Evolutionary conservation across 73 alveolate genomes (phyloP).

Genomic region (Durusdinium trenchii): DNA sequence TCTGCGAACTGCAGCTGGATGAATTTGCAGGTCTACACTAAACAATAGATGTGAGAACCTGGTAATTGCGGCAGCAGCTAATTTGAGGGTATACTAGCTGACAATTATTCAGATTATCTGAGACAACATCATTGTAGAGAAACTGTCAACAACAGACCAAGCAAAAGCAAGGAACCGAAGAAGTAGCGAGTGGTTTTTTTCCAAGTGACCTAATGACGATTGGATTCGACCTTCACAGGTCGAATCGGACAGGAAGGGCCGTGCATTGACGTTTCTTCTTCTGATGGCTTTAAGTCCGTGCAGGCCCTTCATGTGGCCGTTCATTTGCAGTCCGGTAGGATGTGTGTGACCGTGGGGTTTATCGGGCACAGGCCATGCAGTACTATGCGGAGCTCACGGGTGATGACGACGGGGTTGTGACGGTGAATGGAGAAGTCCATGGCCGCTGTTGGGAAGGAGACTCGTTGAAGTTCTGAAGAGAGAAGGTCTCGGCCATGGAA

Average conservation of each 20-base stretch:
- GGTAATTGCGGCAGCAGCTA: too few species aligned
- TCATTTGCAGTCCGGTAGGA: too few species aligned
- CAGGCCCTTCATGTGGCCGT: not conserved
- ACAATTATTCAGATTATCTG: not conserved
- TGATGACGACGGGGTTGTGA: not conserved
- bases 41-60: too few species aligned
- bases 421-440: not conserved
- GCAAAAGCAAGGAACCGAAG: too few species aligned
- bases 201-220: not conserved
- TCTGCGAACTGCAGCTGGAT: too few species aligned
- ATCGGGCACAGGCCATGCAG: not conserved
- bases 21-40: too few species aligned
- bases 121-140: not conserved
- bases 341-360: too few species aligned
- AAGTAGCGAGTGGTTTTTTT: too few species aligned
- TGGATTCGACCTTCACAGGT: not conserved
- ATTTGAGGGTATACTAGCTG: too few species aligned
- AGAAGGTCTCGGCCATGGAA: too few species aligned
- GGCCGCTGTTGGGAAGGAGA: not conserved
- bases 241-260: not conserved
- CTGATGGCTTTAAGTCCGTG: not conserved
- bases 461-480: too few species aligned
- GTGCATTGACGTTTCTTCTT: not conserved
- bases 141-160: too few species aligned
- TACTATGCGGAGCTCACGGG: not conserved